These are phyloP conservation scores for Suillus tomentosus DNA, from an alignment of 768 basidiomycete species.

Conservation along the genomic window DNA sequence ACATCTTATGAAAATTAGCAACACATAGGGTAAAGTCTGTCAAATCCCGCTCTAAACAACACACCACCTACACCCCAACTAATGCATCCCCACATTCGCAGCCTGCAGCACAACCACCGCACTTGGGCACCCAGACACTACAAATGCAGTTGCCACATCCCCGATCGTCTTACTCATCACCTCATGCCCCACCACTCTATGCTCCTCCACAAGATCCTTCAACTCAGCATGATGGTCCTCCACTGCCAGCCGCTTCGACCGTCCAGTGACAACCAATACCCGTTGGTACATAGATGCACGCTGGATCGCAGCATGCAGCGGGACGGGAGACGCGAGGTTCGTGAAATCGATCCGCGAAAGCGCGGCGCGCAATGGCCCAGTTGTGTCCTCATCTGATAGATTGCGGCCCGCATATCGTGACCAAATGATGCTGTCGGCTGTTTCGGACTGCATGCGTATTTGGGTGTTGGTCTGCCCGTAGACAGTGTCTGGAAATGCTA, in stretches of 20 bases:
- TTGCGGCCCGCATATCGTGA: constrained; percentile 47
- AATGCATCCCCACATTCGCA: constrained; percentile 33
- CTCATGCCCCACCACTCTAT: constrained; percentile 20
- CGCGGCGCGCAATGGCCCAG: constrained; percentile 31
- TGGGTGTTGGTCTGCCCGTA: constrained; percentile 68
- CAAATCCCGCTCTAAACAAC: not conserved
- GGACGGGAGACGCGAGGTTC: constrained; percentile 53
- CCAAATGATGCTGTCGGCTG: constrained; percentile 84
- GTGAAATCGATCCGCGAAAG: constrained; percentile 65
- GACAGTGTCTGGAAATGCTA: constrained; percentile 64
- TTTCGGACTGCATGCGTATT: constrained; percentile 73
- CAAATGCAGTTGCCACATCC: constrained; percentile 81
- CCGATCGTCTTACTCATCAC: constrained; percentile 78
- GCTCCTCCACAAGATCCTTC: constrained; percentile 56
- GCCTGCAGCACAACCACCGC: constrained; percentile 75
- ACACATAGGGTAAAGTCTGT: not conserved
- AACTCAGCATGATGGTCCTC: constrained; percentile 77
- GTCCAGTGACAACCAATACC: constrained; percentile 68
- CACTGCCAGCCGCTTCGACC: constrained; percentile 71
- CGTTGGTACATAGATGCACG: constrained; percentile 38
- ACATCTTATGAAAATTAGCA: not conserved
- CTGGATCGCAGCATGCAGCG: constrained; percentile 56
- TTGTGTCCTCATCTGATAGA: constrained; percentile 11
- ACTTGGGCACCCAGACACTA: constrained; percentile 50
- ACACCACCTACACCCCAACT: not conserved